Conservation (phyloP, 306 rosid species). For the Quercus variabilis region DNA sequence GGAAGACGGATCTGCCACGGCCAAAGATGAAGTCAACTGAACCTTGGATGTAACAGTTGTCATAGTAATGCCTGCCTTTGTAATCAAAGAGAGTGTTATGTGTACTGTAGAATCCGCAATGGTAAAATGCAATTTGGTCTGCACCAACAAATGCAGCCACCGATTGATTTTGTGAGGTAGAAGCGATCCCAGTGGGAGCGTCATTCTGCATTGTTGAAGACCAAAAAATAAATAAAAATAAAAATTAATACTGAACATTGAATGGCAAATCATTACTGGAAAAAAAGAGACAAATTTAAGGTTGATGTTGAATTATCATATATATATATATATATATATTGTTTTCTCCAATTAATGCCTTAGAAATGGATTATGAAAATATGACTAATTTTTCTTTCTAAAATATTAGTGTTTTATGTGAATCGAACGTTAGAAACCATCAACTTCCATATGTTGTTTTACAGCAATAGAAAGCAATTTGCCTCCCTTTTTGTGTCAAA, state of each 20-base stretch:
- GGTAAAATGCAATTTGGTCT: conserved; percentile 77
- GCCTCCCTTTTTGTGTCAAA: too few relatives aligned
- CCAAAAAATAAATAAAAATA: neutral
- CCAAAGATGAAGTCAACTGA: conserved; percentile 97
- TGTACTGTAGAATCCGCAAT: conserved; percentile 82
- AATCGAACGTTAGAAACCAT: too few relatives aligned
- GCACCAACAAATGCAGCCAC: conserved; percentile 87
- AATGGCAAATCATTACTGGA: too few relatives aligned
- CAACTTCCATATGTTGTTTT: too few relatives aligned
- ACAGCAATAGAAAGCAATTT: too few relatives aligned
- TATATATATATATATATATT: too few relatives aligned
- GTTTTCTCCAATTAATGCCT: too few relatives aligned
- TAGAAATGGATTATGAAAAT: too few relatives aligned
- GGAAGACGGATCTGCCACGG: conserved; percentile 67
- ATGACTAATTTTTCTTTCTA: too few relatives aligned
- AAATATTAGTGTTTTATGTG: too few relatives aligned
- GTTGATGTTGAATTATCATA: neutral
- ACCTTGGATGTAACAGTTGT: conserved; percentile 78
- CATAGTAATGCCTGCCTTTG: conserved; percentile 87
- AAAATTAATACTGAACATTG: neutral
- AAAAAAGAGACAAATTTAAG: neutral
- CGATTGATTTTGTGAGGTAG: conserved; percentile 92
- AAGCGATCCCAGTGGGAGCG: conserved; percentile 94
- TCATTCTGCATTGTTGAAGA: conserved; percentile 53
- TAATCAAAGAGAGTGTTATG: conserved; percentile 89